Base-by-base conservation (phyloP, 2,329 filamentous ascomycete genomes). In the Tolypocladium nubicola region DNA sequence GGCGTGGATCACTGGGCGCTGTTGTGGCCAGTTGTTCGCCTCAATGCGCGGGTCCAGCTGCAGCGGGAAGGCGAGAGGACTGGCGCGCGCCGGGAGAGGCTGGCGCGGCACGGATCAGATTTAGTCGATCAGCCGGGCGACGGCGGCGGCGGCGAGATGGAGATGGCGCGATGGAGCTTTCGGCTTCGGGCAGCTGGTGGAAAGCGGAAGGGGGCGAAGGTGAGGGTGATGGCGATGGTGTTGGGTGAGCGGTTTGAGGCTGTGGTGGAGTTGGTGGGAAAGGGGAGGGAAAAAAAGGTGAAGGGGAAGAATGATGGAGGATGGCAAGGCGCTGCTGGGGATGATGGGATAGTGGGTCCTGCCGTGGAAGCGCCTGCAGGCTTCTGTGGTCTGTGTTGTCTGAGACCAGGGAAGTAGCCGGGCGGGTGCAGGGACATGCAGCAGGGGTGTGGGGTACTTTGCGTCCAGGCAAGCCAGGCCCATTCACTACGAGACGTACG, bases 191-290 rank as follows among this genome's bases (percentile, higher is more conserved):
- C n/a, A 52, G 54, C 16, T 23, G 52, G 35, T 49, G 35, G 56
- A 55, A 43, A n/a, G 53, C 58, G 61, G n/a, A 52, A 41, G 41
- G 56, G 59, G 65, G 33, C 50, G 60, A 61, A 59, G 58, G 43
- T 53, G 58, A 56, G 54, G 59, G 56, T 53, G 59, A 55, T 60
- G 57, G 58, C 59, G 58, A 39, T 56, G 49, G 38, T 35, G 47
- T 41, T 53, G 40, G 40, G 37, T 43, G 56, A 56, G 58, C 56
- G 57, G 19, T 55, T 56, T 56, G 56, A 57, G 61, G 61, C 55
- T 59, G 61, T 59, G 63, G 56, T 65, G 65, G 65, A 66, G 65
- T 64, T 64, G 61, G 63, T 52, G 57, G 55, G 61, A 65, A 65
- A 62, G 63, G 61, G 62, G 61, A 60, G 57, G 62, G 62, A 62